Percentiles rank a stretch among this genome's conserved stretches.
These are phyloP conservation scores for Colletotrichum sp. DNA, from an alignment of 2,329 filamentous ascomycete genomes.

Conservation along the genomic window DNA sequence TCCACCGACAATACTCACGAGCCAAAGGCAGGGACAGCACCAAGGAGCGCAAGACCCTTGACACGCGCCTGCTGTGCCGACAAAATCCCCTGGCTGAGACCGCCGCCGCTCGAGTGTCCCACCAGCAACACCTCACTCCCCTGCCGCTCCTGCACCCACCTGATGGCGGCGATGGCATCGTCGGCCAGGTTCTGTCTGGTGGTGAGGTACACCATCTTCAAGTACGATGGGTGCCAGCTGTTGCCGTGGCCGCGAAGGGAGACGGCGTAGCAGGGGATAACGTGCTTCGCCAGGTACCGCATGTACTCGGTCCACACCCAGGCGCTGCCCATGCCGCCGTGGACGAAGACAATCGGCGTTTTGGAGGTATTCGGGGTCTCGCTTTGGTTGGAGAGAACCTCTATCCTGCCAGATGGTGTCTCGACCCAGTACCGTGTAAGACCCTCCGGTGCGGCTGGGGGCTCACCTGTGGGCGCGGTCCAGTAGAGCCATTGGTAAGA, in stretches of 20 bases:
- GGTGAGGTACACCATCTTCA: conserved; percentile 52
- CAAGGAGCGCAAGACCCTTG: conserved; percentile 50
- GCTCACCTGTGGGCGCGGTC: conserved; percentile 27
- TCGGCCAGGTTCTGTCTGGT: conserved; percentile 43
- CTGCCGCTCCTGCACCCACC: conserved; percentile 38
- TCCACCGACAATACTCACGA: conserved; percentile 40
- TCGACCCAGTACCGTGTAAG: conserved; percentile 48
- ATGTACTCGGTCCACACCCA: conserved; percentile 59
- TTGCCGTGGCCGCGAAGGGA: conserved; percentile 58
- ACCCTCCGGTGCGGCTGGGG: conserved; percentile 37
- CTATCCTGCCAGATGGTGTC: conserved; percentile 50
- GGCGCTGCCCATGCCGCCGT: conserved; percentile 60
- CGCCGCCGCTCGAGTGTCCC: conserved; percentile 57
- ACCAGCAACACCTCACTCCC: conserved; percentile 44
- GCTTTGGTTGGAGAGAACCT: conserved; percentile 50
- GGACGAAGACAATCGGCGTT: conserved; percentile 54
- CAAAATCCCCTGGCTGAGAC: conserved; percentile 53
- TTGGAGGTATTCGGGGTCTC: not conserved
- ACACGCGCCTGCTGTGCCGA: conserved; percentile 42
- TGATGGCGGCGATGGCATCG: conserved; percentile 48
- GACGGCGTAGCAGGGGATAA: conserved; percentile 56
- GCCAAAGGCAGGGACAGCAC: conserved; percentile 52
- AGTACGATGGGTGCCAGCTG: conserved; percentile 55
- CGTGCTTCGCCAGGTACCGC: conserved; percentile 46
- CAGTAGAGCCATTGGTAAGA: conserved; percentile 36